Percentiles rank a stretch among this genome's conserved stretches.
Conservation (phyloP, 192 early-diverging fungal species). For the Jimgerdemannia flammicorona region DNA sequence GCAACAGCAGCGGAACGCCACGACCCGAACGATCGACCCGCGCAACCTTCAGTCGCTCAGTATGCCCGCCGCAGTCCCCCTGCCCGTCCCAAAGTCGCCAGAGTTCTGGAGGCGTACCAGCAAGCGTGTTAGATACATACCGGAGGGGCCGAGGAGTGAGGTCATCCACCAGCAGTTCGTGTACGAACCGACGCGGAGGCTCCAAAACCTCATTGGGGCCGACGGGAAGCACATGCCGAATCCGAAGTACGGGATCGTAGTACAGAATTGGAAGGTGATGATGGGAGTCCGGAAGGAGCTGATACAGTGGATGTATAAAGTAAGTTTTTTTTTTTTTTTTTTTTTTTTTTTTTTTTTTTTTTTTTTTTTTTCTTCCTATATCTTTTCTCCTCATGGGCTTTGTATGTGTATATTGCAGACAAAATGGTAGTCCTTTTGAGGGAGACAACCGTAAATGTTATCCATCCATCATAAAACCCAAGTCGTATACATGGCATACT, state of each 20-base stretch:
- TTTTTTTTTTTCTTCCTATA: neutral
- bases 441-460: too few species aligned
- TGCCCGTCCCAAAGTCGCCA: neutral
- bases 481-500: too few species aligned
- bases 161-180: neutral
- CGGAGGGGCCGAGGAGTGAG: neutral
- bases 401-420: too few species aligned
- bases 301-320: neutral
- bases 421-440: too few species aligned
- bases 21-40: too few species aligned
- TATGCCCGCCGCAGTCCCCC: too few species aligned
- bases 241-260: neutral
- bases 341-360: too few species aligned
- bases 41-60: neutral
- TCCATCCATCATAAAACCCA: too few species aligned
- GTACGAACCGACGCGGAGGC: neutral
- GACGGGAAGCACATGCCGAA: neutral
- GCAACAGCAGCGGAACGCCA: neutral
- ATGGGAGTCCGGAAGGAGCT: neutral
- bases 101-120: neutral
- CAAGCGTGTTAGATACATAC: neutral
- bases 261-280: neutral
- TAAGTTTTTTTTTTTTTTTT: neutral
- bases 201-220: neutral
- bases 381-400: neutral